Percentiles rank a stretch among this genome's conserved stretches.
Conservation (phyloP, 2,329 filamentous ascomycete species). For the Paecilomyces sp. region DNA sequence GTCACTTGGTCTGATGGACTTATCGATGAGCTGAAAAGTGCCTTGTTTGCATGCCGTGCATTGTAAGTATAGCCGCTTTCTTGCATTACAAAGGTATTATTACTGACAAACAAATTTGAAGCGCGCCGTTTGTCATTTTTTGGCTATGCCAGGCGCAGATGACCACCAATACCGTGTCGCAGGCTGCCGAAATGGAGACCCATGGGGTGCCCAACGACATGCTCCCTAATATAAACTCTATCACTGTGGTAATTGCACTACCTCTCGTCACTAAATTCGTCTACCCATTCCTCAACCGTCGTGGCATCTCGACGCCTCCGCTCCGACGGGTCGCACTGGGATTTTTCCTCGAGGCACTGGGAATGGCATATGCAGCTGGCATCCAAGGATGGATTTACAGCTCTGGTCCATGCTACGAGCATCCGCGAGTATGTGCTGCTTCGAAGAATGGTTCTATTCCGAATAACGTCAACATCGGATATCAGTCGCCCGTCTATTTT, state of each 20-base stretch:
- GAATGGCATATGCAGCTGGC: constrained; percentile 51
- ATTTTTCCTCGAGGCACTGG: constrained; percentile 46
- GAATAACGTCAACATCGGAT: constrained; percentile 31
- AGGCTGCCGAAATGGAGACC: constrained; percentile 32
- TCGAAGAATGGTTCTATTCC: constrained; percentile 11
- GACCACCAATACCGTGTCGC: neutral
- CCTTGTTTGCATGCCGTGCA: constrained; percentile 6
- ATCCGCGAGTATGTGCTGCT: constrained; percentile 27
- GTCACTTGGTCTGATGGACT: constrained; percentile 8
- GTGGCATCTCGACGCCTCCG: constrained; percentile 50
- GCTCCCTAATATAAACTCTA: constrained; percentile 52
- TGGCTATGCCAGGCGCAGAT: neutral
- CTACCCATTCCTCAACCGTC: constrained; percentile 51
- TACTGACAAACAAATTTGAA: neutral
- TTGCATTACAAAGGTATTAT: neutral
- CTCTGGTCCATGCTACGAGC: constrained; percentile 46
- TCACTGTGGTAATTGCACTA: constrained; percentile 53
- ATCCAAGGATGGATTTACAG: constrained; percentile 55
- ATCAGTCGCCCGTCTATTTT: constrained; percentile 35
- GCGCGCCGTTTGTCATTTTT: neutral
- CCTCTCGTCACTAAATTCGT: constrained; percentile 45
- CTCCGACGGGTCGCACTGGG: constrained; percentile 50
- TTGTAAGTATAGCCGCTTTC: neutral
- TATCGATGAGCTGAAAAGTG: constrained; percentile 8
- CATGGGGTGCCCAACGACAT: constrained; percentile 54